Evolutionary conservation across 129 eudicot species (phyloP), one percentile per base, ranked within the genome.

Genomic region (Gnaphalium uliginosum): DNA sequence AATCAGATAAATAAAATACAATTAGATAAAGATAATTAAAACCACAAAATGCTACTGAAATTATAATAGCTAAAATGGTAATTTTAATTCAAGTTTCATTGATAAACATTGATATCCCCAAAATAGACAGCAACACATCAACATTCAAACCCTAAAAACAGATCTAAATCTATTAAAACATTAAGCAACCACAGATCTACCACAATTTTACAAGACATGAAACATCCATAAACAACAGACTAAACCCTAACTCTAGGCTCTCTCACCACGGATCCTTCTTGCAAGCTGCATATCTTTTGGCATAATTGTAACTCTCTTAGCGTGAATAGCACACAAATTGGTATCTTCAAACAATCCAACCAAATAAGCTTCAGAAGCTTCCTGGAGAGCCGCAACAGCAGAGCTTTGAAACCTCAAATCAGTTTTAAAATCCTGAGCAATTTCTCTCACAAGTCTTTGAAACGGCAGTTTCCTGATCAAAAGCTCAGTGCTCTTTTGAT

Each of bases 261-360:
- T 79, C 65, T 82, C 89, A 3, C 89, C 89, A 22, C 86, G 80
- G 26, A 86, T 86, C 2, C 89, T 32, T n/a, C 89, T 65, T 17
- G 89, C 89, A 25, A 85, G 84, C 41, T 85, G 90, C 63, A 86
- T 86, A 11, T 86, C 90, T 68, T 86, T 86, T 0, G 90, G 90
- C 87, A 83, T 86, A 22, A 86, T 86, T 0, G 90, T 86, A 7
- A 86, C 90, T 8, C 90, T 67, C 85, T 85, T 85, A 0, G 89
- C 89, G 14, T 85, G 89, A 72, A 85, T 85, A 0, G 89, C 86
- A 4, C 89, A 82, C 2, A 85, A 65, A 21, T 85, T 85, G 0
- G 86, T 85, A 21, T 85, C 89, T 46, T 86, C 87, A 73, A 86
- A 86, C 29, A 86, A 22, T 0, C 90, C 90, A 8, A 83, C 87